A percentile compares a stretch with the other conserved stretches of the same genome.
phyloP scores from a whole-genome alignment of 345 rosid species.

The Stellera chamaejasme region DNA sequence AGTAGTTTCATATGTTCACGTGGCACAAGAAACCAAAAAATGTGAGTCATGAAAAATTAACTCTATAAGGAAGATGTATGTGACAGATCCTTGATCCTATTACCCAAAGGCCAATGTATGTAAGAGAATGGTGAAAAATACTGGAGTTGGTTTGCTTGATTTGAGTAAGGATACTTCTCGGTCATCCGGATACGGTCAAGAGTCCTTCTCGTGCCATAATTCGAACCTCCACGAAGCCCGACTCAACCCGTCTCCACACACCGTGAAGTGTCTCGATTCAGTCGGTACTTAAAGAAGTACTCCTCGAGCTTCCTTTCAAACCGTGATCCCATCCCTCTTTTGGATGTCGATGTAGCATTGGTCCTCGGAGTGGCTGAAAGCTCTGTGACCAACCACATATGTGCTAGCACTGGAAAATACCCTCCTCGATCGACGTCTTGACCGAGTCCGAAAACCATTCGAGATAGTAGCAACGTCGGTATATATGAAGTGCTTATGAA shows the following conservation, averaged over 20 bases:
- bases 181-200: slow-evolving; percentile 79
- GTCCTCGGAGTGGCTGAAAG: slow-evolving; percentile 33
- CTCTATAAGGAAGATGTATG: neutral
- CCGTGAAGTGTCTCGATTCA: slow-evolving; percentile 67
- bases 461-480: slow-evolving; percentile 5
- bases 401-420: slow-evolving; percentile 93
- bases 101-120: slow-evolving; percentile 15
- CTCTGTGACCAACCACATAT: slow-evolving; percentile 78
- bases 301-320: slow-evolving; percentile 86
- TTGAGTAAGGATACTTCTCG: slow-evolving; percentile 67
- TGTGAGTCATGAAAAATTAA: slow-evolving; percentile 9
- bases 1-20: too few relatives aligned
- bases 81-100: slow-evolving; percentile 14
- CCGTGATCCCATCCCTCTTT: slow-evolving; percentile 45
- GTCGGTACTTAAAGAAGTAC: slow-evolving; percentile 86
- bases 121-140: slow-evolving; percentile 8
- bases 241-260: slow-evolving; percentile 91
- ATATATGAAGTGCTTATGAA: neutral
- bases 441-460: slow-evolving; percentile 64
- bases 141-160: slow-evolving; percentile 4
- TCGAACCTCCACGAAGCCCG: slow-evolving; percentile 54
- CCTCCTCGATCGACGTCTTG: slow-evolving; percentile 98
- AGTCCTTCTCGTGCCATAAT: slow-evolving; percentile 57
- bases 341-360: slow-evolving; percentile 32
- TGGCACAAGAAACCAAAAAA: slow-evolving; percentile 3